Evolutionary conservation across 305 asterid species (phyloP), one percentile per base, ranked within the genome.

Genomic region (Salvia sclarea): DNA sequence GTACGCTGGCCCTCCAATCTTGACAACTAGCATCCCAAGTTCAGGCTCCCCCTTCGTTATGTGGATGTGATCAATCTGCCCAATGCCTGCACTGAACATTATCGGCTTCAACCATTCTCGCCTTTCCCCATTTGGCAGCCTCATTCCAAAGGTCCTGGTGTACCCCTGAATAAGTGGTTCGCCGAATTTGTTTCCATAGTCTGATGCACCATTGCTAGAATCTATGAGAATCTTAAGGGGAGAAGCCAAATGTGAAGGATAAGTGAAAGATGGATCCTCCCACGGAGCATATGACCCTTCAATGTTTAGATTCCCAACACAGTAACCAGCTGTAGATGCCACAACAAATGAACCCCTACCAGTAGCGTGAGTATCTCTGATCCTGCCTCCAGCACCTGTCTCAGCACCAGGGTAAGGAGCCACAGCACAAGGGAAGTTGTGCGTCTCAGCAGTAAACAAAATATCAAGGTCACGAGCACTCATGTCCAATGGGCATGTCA

Each of bases 361-460:
- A 13, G 98, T 93, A 12, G 97, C 98, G 78, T 91, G 98, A 2
- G 98, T 93, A 76, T 93, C 98, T 74, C 97, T 83, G 54, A 93
- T 91, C 71, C 98, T 87, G 38, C 97, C 98, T 18, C 98, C 98
- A 14, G 96, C 98, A 53, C 98, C 98, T 0, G 98, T 94, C 81
- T 94, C 98, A 0, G 98, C 98, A 58, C 98, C 98, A 35, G 98
- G 98, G 75, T 91, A 94, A 14, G 96, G 98, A 21, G 98, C 98
- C 70, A 94, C 97, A 11, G 97, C 97, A 82, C 98, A 94, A 24
- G 96, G 98, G 76, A 94, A 94, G 75, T 94, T 94, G 74, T 94
- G 98, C 31, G 98, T 91, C 81, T 91, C 98, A 1, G 98, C 98
- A 20, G 98, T 91, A 77, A 91, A 91, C 66, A 93, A 71, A 75